These are phyloP conservation scores for Pezicula radicicola DNA, from an alignment of 2,329 filamentous ascomycete genomes.

Conservation along the genomic window DNA sequence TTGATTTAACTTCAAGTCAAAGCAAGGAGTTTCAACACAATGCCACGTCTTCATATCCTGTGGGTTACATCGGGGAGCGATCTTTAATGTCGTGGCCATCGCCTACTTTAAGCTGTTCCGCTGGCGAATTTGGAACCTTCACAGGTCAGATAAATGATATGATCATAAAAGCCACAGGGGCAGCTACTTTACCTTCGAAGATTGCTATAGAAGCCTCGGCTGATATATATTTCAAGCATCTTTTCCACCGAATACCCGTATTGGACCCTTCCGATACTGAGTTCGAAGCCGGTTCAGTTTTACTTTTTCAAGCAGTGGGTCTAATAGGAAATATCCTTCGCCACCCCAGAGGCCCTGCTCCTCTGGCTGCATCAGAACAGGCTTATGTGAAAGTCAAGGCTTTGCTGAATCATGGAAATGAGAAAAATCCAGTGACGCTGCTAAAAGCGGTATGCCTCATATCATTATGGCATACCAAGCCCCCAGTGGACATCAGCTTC, in stretches of 20 bases:
- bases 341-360: neutral
- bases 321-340: neutral
- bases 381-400: neutral
- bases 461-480: neutral
- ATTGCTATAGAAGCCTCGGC: neutral
- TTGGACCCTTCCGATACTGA: neutral
- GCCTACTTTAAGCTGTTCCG: neutral
- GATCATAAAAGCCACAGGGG: neutral
- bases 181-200: neutral
- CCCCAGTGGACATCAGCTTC: neutral
- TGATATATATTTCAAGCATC: neutral
- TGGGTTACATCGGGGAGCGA: neutral
- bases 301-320: neutral
- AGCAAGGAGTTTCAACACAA: neutral
- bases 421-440: neutral
- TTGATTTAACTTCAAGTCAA: neutral
- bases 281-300: neutral
- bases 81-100: neutral
- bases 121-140: neutral
- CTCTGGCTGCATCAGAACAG: neutral
- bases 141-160: neutral
- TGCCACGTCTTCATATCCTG: neutral
- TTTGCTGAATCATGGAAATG: neutral
- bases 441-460: neutral
- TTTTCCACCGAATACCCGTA: neutral